Percentiles rank a stretch among this genome's conserved stretches.
Conservation (phyloP, 192 early-diverging fungal species). For the Backusella macrospora region DNA sequence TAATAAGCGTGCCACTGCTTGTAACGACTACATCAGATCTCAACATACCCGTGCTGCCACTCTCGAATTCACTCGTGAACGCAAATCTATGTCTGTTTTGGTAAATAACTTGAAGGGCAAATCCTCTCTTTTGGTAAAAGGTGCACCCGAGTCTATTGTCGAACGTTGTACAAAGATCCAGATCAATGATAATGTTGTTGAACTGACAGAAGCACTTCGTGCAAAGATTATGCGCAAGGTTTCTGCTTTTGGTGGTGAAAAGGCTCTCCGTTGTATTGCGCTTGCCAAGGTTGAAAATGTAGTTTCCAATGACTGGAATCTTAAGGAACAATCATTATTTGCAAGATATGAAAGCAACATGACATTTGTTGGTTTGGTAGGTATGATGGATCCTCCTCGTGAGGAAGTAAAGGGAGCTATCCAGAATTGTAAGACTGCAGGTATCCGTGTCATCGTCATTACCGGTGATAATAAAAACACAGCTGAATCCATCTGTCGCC, state of each 20-base stretch:
- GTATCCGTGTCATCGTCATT: conserved; percentile 97
- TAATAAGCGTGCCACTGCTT: conserved; percentile 66
- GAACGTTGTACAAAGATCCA: conserved; percentile 79
- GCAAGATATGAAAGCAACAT: conserved; percentile 77
- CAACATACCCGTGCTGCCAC: conserved; percentile 66
- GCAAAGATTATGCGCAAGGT: conserved; percentile 65
- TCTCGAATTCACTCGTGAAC: conserved; percentile 94
- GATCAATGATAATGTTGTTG: conserved; percentile 49
- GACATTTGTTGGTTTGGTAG: conserved; percentile 94
- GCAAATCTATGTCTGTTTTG: conserved; percentile 99
- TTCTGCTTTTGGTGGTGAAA: conserved; percentile 70
- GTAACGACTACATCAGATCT: conserved; percentile 72
- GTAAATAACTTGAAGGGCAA: conserved; percentile 44
- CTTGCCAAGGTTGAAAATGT: conserved; percentile 85
- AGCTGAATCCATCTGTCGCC: conserved; percentile 92
- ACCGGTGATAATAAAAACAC: conserved; percentile 99
- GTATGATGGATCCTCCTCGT: conserved; percentile 98
- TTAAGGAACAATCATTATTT: conserved; percentile 72
- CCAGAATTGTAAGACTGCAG: conserved; percentile 85
- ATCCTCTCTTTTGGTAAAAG: conserved; percentile 83
- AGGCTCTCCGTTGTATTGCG: conserved; percentile 88
- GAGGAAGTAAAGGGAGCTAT: conserved; percentile 89
- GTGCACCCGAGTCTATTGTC: conserved; percentile 91
- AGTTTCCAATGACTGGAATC: conserved; percentile 41
- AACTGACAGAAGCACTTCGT: conserved; percentile 68